Evolutionary conservation across 2,329 filamentous ascomycete genomes (phyloP), one percentile per base, ranked within the genome.

Genomic region (Thermoascus crustaceus): DNA sequence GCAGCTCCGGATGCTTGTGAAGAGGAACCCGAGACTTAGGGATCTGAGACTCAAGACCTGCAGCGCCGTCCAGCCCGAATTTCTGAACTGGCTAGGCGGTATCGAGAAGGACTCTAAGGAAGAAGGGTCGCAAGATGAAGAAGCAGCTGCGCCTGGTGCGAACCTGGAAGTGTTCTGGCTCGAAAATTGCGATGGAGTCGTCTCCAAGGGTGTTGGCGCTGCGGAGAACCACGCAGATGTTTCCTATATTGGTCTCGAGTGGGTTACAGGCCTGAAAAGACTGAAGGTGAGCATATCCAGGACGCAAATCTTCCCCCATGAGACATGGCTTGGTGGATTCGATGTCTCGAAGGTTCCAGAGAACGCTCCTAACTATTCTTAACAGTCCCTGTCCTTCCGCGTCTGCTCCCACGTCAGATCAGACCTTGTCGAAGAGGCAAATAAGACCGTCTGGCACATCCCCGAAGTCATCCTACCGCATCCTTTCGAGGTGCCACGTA

Each of bases 81-180:
- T 61, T 35, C 40, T 61, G 27, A 35, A 55, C 21, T 60, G 57
- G 56, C 37, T 61, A 1, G 57, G 57, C 2, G 51, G 50, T 4
- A 31, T 49, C 9, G 35, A 38, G 4, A 31, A 38, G 23, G 45
- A 44, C 5, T 13, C 35, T 4, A 42, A 49, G 2, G 39, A 42
- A 3, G 19, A 20, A 7, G 29, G 5, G 14, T 32, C 6, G 5
- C 27, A 38, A 4, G 16, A 40, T 2, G 27, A 32, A 11, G 22
- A 27, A 8, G 13, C n/a, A n/a, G n/a, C 29, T 14, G 42, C 41
- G 2, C 53, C 49, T 32, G 53, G 53, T 4, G 41, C 40, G 8
- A 42, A 37, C 13, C 33, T 56, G 18, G 37, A 49, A 22, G 38
- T 46, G 7, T 41, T 56, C 8, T 54, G 51, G 50, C 22, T 56